A percentile compares a stretch with the other conserved stretches of the same genome.
Evolutionary conservation across 1,284 basidiomycete species (phyloP).

Genomic region (Testicularia cyperi): DNA sequence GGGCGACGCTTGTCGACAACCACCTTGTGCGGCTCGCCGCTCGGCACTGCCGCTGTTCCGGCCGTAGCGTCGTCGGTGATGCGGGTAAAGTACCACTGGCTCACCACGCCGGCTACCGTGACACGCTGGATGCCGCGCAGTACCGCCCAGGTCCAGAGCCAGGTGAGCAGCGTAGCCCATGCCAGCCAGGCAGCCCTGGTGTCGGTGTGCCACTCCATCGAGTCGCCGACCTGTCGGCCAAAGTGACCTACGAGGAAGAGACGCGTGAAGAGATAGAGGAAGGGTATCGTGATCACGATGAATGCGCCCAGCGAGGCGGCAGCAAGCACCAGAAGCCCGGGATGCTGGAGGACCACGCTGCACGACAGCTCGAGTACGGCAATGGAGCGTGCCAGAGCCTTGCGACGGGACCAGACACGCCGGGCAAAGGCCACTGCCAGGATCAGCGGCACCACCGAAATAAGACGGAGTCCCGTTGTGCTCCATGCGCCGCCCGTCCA

Average conservation of each 20-base stretch:
- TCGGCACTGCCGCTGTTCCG: background rate
- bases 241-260: constrained; percentile 64
- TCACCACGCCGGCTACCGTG: constrained; percentile 78
- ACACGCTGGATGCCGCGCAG: constrained; percentile 78
- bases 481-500: constrained; percentile 74
- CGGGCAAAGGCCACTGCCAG: constrained; percentile 73
- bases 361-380: constrained; percentile 79
- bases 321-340: constrained; percentile 77
- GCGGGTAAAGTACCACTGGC: constrained; percentile 83
- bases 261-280: constrained; percentile 76
- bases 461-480: constrained; percentile 78
- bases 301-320: constrained; percentile 74
- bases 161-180: constrained; percentile 69
- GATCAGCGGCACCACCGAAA: constrained; percentile 73
- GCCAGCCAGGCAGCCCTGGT: constrained; percentile 84
- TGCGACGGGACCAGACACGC: constrained; percentile 70
- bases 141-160: constrained; percentile 90
- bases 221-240: constrained; percentile 23
- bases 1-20: constrained; percentile 25
- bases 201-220: constrained; percentile 71
- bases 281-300: constrained; percentile 76
- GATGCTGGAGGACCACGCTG: constrained; percentile 73
- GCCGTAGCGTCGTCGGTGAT: constrained; percentile 8
- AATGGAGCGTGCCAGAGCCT: constrained; percentile 67
- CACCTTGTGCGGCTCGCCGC: background rate